Conservation (phyloP, 2,329 filamentous ascomycete species). For the Ascochyta lentis region DNA sequence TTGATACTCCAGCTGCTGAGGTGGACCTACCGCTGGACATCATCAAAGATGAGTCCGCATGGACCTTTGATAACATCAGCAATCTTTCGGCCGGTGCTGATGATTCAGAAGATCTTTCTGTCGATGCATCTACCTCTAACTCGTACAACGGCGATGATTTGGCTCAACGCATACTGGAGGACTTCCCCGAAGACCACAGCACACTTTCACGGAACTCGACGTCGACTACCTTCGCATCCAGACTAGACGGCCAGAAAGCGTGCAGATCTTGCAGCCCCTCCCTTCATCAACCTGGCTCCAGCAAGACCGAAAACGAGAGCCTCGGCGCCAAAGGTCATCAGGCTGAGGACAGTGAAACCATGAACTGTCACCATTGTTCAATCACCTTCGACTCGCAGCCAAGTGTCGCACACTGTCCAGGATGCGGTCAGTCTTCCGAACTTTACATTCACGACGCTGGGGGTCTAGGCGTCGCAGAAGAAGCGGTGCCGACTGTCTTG, state of each 20-base stretch:
- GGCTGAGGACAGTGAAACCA: too few species aligned
- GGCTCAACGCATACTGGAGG: conserved; percentile 7
- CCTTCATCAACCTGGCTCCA: too few species aligned
- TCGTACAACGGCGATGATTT: neutral
- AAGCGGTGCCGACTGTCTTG: neutral
- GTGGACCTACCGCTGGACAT: too few species aligned
- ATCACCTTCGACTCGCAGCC: too few species aligned
- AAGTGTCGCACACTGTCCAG: too few species aligned
- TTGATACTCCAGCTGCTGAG: neutral
- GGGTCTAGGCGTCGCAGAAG: neutral
- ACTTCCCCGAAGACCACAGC: neutral
- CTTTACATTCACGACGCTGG: neutral
- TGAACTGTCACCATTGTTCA: too few species aligned
- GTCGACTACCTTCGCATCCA: neutral
- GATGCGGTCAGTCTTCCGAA: too few species aligned
- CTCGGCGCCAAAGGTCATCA: too few species aligned
- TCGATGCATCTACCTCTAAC: neutral
- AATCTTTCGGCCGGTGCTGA: neutral
- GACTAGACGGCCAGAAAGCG: neutral
- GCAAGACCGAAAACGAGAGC: too few species aligned
- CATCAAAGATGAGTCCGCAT: neutral
- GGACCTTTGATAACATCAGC: neutral
- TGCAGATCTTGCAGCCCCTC: too few species aligned
- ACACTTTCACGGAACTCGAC: neutral
- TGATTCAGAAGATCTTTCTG: neutral